These are phyloP conservation scores for Pseudomassariella vexata DNA, from an alignment of 2,329 filamentous ascomycete genomes.

Conservation along the genomic window DNA sequence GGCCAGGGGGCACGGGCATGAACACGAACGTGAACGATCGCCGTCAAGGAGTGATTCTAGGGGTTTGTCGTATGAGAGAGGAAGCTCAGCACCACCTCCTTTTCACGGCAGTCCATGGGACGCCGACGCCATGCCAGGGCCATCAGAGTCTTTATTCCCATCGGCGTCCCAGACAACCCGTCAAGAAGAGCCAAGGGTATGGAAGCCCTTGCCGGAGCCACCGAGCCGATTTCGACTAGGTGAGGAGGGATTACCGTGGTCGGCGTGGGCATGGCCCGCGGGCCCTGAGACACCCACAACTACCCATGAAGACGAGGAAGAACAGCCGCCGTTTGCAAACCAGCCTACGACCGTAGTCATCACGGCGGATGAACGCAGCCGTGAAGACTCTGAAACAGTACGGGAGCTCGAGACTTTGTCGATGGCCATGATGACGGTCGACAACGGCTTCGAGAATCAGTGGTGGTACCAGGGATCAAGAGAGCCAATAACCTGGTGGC, in stretches of 20 bases:
- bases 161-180: constrained; percentile 13
- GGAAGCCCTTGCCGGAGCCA: constrained; percentile 37
- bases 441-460: constrained; percentile 53
- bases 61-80: constrained; percentile 34
- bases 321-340: constrained; percentile 14
- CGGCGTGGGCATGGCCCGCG: constrained; percentile 27
- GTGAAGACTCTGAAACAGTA: constrained; percentile 28
- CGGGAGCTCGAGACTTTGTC: constrained; percentile 43
- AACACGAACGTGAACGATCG: constrained; percentile 5
- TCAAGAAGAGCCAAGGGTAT: constrained; percentile 21
- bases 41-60: constrained; percentile 15
- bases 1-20: neutral
- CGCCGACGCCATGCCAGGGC: constrained; percentile 28
- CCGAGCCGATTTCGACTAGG: constrained; percentile 36
- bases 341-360: constrained; percentile 17
- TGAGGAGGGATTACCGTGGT: constrained; percentile 44
- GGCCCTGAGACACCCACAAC: constrained; percentile 19
- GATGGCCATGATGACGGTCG: constrained; percentile 49
- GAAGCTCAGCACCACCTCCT: constrained; percentile 43
- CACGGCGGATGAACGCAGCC: constrained; percentile 13
- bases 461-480: constrained; percentile 48
- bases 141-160: constrained; percentile 21
- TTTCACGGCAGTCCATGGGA: constrained; percentile 43
- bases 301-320: constrained; percentile 16
- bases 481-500: constrained; percentile 17